Base-by-base conservation (phyloP, 331 rosid genomes). In the Saraca asoca region DNA sequence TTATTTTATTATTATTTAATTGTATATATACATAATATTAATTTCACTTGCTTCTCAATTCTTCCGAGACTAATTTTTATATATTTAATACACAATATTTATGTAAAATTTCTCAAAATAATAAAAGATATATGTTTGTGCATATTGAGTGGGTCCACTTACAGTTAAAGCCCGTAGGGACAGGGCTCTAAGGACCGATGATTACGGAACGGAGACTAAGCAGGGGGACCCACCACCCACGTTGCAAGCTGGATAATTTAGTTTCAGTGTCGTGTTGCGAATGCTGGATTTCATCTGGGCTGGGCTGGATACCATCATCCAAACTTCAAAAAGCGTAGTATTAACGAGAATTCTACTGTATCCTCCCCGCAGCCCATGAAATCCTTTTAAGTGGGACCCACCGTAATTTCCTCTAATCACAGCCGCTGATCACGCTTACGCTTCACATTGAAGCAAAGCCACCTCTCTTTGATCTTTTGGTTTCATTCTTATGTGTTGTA, bases 141-240 rank as follows among this genome's bases (percentile, higher is more conserved):
- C 31, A 24, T 24, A 24, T 24, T 24, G 31, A 24, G 3, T 1
- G 31, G 71, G 55, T 70, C 83, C 86, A 68, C 78, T 52, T 12
- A 60, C 59, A 62, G 75, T 69, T 59, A 68, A 62, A 70, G 60
- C 39, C 44, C 66, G 68, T 18, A 41, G 52, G 58, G 58, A 46
- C 24, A 65, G 50, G 68, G 64, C 35, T 75, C 15, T 59, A 44
- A 62, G 81, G 83, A 7, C 78, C 95, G 85, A 50, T 73, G 69
- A 85, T 88, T 68, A 66, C 79, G 95, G 90, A n/a, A 66, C 79
- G 95, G 90, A n/a, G 37, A 65, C 56, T 18, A 58, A 54, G 74
- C 55, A 37, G 53, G 62, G 83, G 83, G 76, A 51, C 86, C 85
- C 77, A 56, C 74, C 33, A 16, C 35, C 46, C 72, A 42, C 75